Conservation (phyloP, 371 early-diverging fungal species). For the Rhizomucor pusillus region DNA sequence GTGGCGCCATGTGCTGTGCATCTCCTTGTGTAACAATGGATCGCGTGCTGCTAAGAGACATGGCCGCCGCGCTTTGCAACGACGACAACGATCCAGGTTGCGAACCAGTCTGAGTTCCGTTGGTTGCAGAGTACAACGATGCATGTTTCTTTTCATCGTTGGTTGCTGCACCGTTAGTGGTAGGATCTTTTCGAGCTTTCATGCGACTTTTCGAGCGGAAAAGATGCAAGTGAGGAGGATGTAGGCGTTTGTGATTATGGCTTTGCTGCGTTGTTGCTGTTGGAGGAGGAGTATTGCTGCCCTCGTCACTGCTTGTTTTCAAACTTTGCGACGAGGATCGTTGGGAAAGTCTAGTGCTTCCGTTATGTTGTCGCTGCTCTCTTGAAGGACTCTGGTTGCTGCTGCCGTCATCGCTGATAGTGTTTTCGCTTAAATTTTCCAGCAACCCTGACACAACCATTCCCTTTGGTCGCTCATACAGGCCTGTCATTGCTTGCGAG, state of each 20-base stretch:
- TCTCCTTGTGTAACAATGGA: conserved; percentile 15
- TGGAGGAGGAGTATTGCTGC: conserved; percentile 12
- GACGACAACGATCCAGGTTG: conserved; percentile 9
- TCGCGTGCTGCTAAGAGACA: conserved; percentile 20
- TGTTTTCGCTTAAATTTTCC: conserved; percentile 26
- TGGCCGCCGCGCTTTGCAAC: conserved; percentile 15
- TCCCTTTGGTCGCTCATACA: background rate
- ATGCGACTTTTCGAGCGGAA: conserved; percentile 10
- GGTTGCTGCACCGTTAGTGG: too few species aligned
- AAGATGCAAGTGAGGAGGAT: conserved; percentile 17
- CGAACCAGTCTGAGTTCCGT: conserved; percentile 5
- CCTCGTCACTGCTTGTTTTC: conserved; percentile 3
- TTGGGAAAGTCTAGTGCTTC: conserved; percentile 1
- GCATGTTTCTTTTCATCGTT: too few species aligned
- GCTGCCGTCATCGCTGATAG: background rate
- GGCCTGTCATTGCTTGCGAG: background rate
- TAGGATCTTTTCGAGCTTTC: conserved; percentile 8
- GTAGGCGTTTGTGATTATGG: conserved; percentile 5
- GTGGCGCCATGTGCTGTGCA: conserved; percentile 11
- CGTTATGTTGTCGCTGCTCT: conserved; percentile 3
- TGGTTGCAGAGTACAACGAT: background rate
- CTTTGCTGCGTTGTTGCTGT: too few species aligned
- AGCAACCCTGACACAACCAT: conserved; percentile 31
- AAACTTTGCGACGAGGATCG: background rate
- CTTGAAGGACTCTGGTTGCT: background rate